A percentile compares a stretch with the other conserved stretches of the same genome.
Evolutionary conservation across 2,329 filamentous ascomycete species (phyloP).

Genomic region (Aspergillus novofumigatus): DNA sequence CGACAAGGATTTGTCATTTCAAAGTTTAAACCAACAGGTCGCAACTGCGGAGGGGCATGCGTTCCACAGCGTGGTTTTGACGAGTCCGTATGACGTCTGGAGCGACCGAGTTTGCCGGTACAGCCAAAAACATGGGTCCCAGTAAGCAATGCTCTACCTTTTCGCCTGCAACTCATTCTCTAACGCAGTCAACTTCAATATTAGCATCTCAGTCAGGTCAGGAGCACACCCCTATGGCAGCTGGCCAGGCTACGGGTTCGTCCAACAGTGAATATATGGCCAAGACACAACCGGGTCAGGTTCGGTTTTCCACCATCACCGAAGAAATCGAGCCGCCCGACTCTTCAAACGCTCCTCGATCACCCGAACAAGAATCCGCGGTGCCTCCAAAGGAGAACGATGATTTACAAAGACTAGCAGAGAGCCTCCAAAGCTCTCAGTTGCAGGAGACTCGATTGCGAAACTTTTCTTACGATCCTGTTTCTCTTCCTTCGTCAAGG

Average conservation of each 20-base stretch:
- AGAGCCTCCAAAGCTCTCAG: conserved; percentile 66
- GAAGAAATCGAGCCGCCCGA: conserved; percentile 62
- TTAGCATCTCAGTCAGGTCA: conserved; percentile 18
- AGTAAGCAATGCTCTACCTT: conserved; percentile 24
- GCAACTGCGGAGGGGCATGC: conserved; percentile 30
- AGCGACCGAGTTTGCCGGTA: conserved; percentile 24
- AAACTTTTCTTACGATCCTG: conserved; percentile 83
- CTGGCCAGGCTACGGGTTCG: conserved; percentile 20
- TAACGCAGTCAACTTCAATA: conserved; percentile 4
- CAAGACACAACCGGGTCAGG: conserved; percentile 38
- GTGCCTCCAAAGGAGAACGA: conserved; percentile 46
- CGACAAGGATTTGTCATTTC: not conserved
- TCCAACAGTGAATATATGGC: conserved; percentile 26
- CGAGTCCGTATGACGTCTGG: conserved; percentile 35
- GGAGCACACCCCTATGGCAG: conserved; percentile 18
- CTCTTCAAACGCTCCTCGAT: conserved; percentile 20
- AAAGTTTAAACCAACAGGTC: not conserved
- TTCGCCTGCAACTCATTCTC: not conserved
- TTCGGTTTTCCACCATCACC: conserved; percentile 68
- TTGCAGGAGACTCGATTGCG: conserved; percentile 80
- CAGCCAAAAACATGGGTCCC: conserved; percentile 23
- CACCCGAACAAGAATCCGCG: conserved; percentile 10
- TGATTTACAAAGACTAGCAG: conserved; percentile 67
- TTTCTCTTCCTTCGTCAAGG: conserved; percentile 67
- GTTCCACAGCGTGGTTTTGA: conserved; percentile 25